phyloP scores from a whole-genome alignment of 2,329 filamentous ascomycete genomes.

The Periglandula ipomoeae region DNA sequence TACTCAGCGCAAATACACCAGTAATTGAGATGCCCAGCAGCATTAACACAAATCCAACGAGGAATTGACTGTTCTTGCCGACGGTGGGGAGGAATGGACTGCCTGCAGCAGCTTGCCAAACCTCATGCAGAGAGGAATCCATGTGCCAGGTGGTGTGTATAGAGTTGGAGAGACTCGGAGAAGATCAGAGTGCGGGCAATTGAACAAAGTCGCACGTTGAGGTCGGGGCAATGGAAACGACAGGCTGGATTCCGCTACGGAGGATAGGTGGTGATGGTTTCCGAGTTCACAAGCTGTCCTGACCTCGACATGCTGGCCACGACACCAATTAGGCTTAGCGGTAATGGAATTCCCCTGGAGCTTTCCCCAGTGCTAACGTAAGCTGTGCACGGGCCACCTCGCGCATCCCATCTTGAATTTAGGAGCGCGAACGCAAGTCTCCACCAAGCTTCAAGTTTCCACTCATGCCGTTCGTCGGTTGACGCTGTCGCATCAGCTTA shows the following conservation, averaged over 20 bases:
- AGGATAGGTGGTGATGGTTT: not conserved
- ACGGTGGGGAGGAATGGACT: constrained; percentile 75
- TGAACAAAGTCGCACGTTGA: not conserved
- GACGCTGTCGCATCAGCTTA: not conserved
- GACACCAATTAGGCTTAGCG: constrained; percentile 23
- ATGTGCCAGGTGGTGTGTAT: constrained; percentile 36
- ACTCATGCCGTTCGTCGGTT: not conserved
- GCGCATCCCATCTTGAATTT: not conserved
- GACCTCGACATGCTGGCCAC: constrained; percentile 23
- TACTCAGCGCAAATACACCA: constrained; percentile 80
- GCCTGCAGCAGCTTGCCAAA: constrained; percentile 89
- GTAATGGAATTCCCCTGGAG: not conserved
- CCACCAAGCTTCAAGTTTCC: not conserved
- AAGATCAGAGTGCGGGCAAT: not conserved
- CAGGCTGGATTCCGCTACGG: not conserved
- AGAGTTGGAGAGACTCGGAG: not conserved
- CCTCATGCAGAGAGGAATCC: constrained; percentile 74
- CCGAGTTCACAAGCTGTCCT: constrained; percentile 8
- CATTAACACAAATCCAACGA: constrained; percentile 68
- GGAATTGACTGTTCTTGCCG: constrained; percentile 76
- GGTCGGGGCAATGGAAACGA: not conserved
- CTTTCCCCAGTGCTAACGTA: constrained; percentile 16
- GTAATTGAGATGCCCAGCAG: constrained; percentile 62
- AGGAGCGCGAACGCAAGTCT: not conserved
- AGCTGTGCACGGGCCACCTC: constrained; percentile 18